A percentile compares a stretch with the other conserved stretches of the same genome.
Evolutionary conservation across 495 filamentous ascomycete species (phyloP).

Genomic region (Collariella sp.): DNA sequence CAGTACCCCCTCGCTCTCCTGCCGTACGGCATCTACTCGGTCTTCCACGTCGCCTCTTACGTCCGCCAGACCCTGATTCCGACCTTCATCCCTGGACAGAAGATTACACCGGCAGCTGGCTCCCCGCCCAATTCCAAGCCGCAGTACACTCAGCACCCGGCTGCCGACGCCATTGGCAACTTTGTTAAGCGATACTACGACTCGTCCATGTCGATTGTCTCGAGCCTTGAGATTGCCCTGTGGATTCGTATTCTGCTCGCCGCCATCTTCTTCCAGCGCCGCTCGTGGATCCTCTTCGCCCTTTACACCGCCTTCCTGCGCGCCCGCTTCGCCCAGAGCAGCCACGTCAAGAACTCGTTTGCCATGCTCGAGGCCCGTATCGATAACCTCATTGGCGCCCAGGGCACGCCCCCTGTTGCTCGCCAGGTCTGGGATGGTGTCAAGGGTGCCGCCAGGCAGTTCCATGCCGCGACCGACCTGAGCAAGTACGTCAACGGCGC

Average conservation of each 20-base stretch:
- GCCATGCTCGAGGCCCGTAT: constrained; percentile 60
- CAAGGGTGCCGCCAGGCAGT: constrained; percentile 65
- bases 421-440: constrained; percentile 74
- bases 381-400: constrained; percentile 74
- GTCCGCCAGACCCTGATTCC: constrained; percentile 63
- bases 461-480: constrained; percentile 70
- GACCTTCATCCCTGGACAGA: constrained; percentile 44
- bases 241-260: constrained; percentile 74
- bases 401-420: constrained; percentile 76
- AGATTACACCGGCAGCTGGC: constrained; percentile 33
- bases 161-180: constrained; percentile 71
- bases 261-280: constrained; percentile 75
- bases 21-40: constrained; percentile 91
- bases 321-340: constrained; percentile 81
- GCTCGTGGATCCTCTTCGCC: constrained; percentile 77
- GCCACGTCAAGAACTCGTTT: constrained; percentile 78
- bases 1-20: constrained; percentile 85
- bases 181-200: constrained; percentile 99
- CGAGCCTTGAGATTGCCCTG: constrained; percentile 65
- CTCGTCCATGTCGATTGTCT: constrained; percentile 72
- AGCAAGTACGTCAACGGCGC: constrained; percentile 55
- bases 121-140: constrained; percentile 55
- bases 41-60: constrained; percentile 95
- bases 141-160: constrained; percentile 52
- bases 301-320: constrained; percentile 91